Conservation (phyloP, 805 yeast species). For the Wickerhamomyces alni region DNA sequence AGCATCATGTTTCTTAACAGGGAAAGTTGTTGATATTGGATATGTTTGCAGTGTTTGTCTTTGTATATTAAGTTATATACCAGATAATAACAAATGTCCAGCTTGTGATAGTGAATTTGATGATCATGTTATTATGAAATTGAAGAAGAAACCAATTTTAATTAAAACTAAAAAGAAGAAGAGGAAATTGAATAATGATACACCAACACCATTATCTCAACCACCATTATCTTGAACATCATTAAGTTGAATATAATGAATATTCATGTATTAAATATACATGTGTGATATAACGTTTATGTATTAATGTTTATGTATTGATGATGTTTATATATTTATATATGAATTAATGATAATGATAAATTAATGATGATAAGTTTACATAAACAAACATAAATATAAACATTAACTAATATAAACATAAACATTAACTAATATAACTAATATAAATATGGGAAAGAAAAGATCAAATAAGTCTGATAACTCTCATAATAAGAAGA, state of each 20-base stretch:
- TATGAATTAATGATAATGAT: too few species aligned
- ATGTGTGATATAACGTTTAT: too few species aligned
- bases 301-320: too few species aligned
- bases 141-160: constrained; percentile 58
- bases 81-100: constrained; percentile 68
- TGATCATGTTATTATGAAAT: constrained; percentile 46
- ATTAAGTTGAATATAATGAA: too few species aligned
- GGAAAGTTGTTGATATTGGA: constrained; percentile 88
- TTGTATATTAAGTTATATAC: constrained; percentile 69
- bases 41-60: constrained; percentile 93
- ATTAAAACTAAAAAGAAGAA: constrained; percentile 29
- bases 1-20: constrained; percentile 90
- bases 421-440: too few species aligned
- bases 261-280: too few species aligned
- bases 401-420: neutral
- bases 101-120: constrained; percentile 82
- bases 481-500: neutral
- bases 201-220: neutral
- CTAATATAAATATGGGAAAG: too few species aligned
- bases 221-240: too few species aligned
- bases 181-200: constrained; percentile 26
- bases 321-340: too few species aligned
- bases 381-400: neutral
- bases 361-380: too few species aligned
- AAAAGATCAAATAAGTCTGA: neutral